Conservation (phyloP, 352 stramenopile species). For the Phytopythium mirpurense region DNA sequence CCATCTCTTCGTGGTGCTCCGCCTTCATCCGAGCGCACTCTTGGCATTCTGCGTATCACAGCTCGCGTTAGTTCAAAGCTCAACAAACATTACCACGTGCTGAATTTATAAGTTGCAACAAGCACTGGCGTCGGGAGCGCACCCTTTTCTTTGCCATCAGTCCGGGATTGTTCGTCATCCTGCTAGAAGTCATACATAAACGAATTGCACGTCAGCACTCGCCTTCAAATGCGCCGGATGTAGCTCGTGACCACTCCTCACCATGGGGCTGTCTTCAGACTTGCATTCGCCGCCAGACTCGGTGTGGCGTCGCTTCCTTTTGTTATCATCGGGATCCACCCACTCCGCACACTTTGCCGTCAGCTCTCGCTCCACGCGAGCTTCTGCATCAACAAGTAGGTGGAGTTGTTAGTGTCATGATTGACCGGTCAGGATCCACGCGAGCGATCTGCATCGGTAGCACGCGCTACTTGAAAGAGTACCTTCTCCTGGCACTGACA, state of each 20-base stretch:
- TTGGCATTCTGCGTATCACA: background rate
- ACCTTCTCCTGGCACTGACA: constrained; percentile 12
- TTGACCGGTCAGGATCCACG: too few relatives aligned
- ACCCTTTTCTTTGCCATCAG: background rate
- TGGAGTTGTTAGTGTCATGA: too few relatives aligned
- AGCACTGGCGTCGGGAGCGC: background rate
- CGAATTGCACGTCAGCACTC: background rate
- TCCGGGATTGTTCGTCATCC: background rate
- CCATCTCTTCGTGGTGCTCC: background rate
- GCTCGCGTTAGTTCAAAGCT: background rate
- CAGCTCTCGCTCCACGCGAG: constrained; percentile 13
- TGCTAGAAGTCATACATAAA: background rate
- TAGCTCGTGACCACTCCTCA: too few relatives aligned
- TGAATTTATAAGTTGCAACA: background rate
- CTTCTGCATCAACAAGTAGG: background rate
- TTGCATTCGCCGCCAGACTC: constrained; percentile 5
- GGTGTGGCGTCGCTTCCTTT: constrained; percentile 27
- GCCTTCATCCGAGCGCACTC: constrained; percentile 1
- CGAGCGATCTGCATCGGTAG: too few relatives aligned
- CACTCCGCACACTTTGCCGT: constrained; percentile 21
- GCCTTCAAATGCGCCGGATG: too few relatives aligned
- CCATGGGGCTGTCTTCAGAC: background rate
- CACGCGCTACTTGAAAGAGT: too few relatives aligned
- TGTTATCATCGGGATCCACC: constrained; percentile 27
- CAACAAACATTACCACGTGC: background rate